Evolutionary conservation across 1,139 yeast species (phyloP).

Genomic region (Lodderomyces oxycetoniae): DNA sequence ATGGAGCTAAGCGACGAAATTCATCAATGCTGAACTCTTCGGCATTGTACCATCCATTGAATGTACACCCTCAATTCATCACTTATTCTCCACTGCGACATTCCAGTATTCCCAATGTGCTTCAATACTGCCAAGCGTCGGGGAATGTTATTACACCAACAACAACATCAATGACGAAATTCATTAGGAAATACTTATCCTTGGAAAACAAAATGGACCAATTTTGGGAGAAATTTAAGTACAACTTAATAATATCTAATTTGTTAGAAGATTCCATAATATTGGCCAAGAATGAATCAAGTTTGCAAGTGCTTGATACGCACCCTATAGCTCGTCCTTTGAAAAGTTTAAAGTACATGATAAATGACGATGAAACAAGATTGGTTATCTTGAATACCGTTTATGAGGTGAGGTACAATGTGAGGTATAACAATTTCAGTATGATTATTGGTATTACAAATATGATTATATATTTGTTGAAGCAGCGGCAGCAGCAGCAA

Average conservation of each 20-base stretch:
- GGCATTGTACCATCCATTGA: conserved; percentile 1
- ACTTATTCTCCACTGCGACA: conserved; percentile 2
- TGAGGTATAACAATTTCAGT: conserved; percentile 9
- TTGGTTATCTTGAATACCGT: conserved; percentile 17
- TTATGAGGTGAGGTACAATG: conserved; percentile 12
- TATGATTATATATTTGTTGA: conserved; percentile 22
- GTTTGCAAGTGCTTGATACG: conserved; percentile 14
- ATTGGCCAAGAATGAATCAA: conserved; percentile 41
- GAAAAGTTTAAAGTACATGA: conserved; percentile 5
- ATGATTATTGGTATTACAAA: conserved; percentile 16
- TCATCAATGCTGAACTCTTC: conserved; percentile 2
- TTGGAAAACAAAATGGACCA: conserved; percentile 16
- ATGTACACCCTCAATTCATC: background rate
- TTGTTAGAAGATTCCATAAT: conserved; percentile 43
- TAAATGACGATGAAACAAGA: conserved; percentile 17
- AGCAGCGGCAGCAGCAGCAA: conserved; percentile 18
- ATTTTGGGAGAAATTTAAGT: conserved; percentile 43
- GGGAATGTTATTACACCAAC: conserved; percentile 10
- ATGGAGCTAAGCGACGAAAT: conserved; percentile 1
- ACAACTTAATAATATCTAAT: conserved; percentile 36
- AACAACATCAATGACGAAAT: conserved; percentile 25
- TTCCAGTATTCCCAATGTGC: background rate
- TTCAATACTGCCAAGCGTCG: conserved; percentile 9
- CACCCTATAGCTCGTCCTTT: background rate
- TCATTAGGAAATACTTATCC: conserved; percentile 26